Evolutionary conservation across 169 alveolate genomes (phyloP).

Genomic region (Besnoitia besnoiti): DNA sequence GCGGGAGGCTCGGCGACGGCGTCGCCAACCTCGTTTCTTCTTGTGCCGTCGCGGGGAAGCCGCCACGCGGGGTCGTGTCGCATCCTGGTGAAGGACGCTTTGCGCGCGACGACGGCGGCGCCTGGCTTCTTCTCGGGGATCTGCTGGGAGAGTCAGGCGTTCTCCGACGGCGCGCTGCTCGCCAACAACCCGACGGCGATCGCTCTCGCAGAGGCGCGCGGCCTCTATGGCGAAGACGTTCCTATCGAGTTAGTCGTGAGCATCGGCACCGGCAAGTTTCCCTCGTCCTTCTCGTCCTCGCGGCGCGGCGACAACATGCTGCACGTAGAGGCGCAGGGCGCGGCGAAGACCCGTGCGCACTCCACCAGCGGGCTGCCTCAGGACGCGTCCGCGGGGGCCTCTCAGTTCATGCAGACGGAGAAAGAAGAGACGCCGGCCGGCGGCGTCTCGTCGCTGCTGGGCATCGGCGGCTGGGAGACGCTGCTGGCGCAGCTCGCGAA

Average conservation of each 20-base stretch:
- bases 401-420: background rate
- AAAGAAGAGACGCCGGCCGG: constrained; percentile 35
- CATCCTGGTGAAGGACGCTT: constrained; percentile 76
- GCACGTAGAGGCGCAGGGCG: constrained; percentile 59
- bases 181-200: constrained; percentile 86
- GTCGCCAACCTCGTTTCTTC: background rate
- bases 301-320: constrained; percentile 7
- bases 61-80: constrained; percentile 74
- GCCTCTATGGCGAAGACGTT: constrained; percentile 76
- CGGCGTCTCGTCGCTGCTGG: constrained; percentile 21
- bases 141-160: constrained; percentile 76
- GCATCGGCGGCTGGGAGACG: constrained; percentile 75
- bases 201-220: constrained; percentile 83
- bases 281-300: background rate
- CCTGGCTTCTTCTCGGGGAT: constrained; percentile 84
- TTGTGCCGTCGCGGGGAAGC: constrained; percentile 24
- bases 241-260: constrained; percentile 84
- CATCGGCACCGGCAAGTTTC: constrained; percentile 81
- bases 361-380: background rate
- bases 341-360: constrained; percentile 26
- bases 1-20: background rate
- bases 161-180: constrained; percentile 86
- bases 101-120: constrained; percentile 89
- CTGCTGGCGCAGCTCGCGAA: constrained; percentile 74
- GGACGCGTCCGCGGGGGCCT: background rate